Percentiles rank a stretch among this genome's conserved stretches.
Evolutionary conservation across 441 rosid species (phyloP).

Genomic region (Euphorbia schlechtendalii): DNA sequence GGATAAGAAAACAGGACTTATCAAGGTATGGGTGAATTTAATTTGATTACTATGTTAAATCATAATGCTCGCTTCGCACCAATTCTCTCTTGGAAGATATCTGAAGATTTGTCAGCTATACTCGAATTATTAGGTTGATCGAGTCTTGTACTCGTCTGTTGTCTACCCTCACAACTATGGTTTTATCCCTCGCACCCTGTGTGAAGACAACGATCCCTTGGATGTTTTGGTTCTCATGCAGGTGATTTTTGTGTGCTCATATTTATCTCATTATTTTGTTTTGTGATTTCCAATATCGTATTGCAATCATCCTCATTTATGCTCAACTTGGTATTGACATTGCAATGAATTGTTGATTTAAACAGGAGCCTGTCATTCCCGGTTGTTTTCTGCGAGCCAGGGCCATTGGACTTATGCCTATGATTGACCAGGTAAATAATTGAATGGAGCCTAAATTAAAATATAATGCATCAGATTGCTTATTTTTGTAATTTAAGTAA

Average conservation of each 20-base stretch:
- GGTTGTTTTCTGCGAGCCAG: conserved; percentile 92
- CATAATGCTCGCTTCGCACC: background rate
- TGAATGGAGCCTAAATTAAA: background rate
- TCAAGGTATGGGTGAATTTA: conserved; percentile 59
- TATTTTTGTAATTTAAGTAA: too few species aligned
- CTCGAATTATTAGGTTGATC: conserved; percentile 54
- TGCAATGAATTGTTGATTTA: too few species aligned
- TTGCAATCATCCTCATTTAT: background rate
- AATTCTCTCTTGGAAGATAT: background rate
- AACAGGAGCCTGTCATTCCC: conserved; percentile 96
- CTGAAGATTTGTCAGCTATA: conserved; percentile 16
- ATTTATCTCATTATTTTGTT: background rate
- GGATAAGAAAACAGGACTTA: conserved; percentile 89
- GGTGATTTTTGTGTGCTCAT: conserved; percentile 28
- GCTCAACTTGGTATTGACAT: conserved; percentile 7
- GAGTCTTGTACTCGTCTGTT: conserved; percentile 79
- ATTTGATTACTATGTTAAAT: too few species aligned
- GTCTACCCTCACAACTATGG: conserved; percentile 97
- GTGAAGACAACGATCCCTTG: conserved; percentile 94
- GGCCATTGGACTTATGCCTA: conserved; percentile 97
- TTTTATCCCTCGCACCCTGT: conserved; percentile 80
- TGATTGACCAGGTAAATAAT: conserved; percentile 77
- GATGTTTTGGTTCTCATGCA: conserved; percentile 93
- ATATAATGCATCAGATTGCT: too few species aligned
- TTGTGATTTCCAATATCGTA: too few species aligned